A percentile compares a stretch with the other conserved stretches of the same genome.
Evolutionary conservation across 176 grass and related monocot species (phyloP).

Genomic region (Zoysia japonica): DNA sequence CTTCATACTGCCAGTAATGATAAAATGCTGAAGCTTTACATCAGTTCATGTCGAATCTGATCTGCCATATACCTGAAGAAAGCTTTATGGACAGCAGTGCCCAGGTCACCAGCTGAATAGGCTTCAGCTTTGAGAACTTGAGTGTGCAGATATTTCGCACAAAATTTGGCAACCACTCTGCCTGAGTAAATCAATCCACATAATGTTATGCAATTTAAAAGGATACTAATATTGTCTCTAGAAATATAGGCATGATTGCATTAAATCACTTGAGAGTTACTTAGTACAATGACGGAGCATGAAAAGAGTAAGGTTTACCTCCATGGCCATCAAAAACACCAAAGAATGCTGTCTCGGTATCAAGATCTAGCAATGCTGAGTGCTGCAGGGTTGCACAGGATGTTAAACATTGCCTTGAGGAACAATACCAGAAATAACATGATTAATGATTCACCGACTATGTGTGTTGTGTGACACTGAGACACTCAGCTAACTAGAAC

Average conservation of each 20-base stretch:
- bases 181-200: constrained; percentile 57
- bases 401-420: constrained; percentile 11
- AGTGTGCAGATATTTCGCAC: constrained; percentile 83
- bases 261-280: neutral
- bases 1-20: neutral
- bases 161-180: constrained; percentile 93
- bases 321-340: constrained; percentile 99
- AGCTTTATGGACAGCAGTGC: constrained; percentile 67
- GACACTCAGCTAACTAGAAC: constrained; percentile 10
- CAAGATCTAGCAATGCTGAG: constrained; percentile 80
- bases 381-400: constrained; percentile 62
- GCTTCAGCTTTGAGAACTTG: constrained; percentile 83
- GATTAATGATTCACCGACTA: constrained; percentile 10
- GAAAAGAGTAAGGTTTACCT: constrained; percentile 56
- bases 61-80: constrained; percentile 80
- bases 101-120: constrained; percentile 77
- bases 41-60: constrained; percentile 18
- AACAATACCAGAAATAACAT: constrained; percentile 24
- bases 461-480: constrained; percentile 12
- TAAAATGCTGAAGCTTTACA: constrained; percentile 33
- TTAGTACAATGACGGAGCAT: constrained; percentile 30
- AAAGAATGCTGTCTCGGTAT: constrained; percentile 80
- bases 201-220: constrained; percentile 11
- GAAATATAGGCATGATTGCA: neutral
- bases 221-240: constrained; percentile 8